These are phyloP conservation scores for Choanephora cucurbitarum DNA, from an alignment of 371 early-diverging fungal species.

Conservation along the genomic window DNA sequence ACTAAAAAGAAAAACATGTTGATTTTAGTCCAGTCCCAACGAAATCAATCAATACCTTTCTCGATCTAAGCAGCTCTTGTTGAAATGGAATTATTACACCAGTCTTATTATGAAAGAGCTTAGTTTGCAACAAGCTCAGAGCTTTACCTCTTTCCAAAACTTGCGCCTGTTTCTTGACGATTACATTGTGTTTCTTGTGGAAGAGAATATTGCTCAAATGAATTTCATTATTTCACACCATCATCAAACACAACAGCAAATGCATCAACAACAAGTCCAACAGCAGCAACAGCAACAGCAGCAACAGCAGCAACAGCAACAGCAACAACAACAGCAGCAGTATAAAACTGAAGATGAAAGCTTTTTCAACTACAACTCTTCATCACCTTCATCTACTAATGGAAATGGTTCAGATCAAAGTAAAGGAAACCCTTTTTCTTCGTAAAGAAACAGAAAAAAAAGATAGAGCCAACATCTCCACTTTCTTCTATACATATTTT, in stretches of 20 bases:
- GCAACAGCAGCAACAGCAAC: too few relatives aligned
- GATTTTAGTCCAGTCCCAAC: slow-evolving; percentile 1
- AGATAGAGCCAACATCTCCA: too few relatives aligned
- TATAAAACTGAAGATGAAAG: neutral
- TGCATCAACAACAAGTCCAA: neutral
- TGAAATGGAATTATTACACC: slow-evolving; percentile 58
- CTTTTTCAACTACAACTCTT: neutral
- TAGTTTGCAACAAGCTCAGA: slow-evolving; percentile 36
- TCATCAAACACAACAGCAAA: neutral
- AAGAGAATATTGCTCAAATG: slow-evolving; percentile 49
- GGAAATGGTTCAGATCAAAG: neutral
- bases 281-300: neutral
- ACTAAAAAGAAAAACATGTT: too few relatives aligned
- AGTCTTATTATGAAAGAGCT: slow-evolving; percentile 49
- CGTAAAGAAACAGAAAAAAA: too few relatives aligned
- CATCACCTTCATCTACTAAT: slow-evolving; percentile 1
- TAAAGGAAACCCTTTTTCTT: too few relatives aligned
- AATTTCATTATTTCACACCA: slow-evolving; percentile 23
- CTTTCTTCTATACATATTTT: too few relatives aligned
- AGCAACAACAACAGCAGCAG: neutral
- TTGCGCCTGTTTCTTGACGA: slow-evolving; percentile 57
- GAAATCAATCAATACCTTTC: slow-evolving; percentile 39
- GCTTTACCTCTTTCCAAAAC: slow-evolving; percentile 47
- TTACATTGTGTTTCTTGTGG: slow-evolving; percentile 51
- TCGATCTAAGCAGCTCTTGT: slow-evolving; percentile 50